Conservation (phyloP, 2,329 filamentous ascomycete species). For the Aspergillus fijiensis region DNA sequence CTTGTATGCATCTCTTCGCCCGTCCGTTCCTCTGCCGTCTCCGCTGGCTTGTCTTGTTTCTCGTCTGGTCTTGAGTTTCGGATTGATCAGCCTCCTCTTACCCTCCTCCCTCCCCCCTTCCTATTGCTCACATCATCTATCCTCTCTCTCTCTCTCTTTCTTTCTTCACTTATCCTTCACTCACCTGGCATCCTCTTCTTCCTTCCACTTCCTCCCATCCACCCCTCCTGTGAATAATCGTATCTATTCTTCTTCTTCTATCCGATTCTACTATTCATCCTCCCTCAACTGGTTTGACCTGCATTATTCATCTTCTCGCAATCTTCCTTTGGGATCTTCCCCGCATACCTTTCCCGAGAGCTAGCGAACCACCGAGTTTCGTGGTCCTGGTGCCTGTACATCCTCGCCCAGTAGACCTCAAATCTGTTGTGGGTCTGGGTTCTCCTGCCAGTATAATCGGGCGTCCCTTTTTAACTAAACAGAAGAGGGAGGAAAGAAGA, state of each 20-base stretch:
- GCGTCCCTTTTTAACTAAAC: background rate
- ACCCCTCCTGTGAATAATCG: background rate
- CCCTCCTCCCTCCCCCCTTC: slow-evolving; percentile 13
- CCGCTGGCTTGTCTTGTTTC: background rate
- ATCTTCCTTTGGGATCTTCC: slow-evolving; percentile 4
- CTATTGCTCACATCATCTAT: slow-evolving; percentile 3
- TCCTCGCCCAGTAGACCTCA: slow-evolving; percentile 13
- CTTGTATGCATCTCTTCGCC: slow-evolving; percentile 2
- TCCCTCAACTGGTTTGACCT: slow-evolving; percentile 7
- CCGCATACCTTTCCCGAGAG: slow-evolving; percentile 14
- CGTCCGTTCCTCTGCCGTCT: background rate
- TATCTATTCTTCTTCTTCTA: background rate
- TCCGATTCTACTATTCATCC: slow-evolving; percentile 1
- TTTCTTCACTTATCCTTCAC: too few relatives aligned
- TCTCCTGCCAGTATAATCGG: slow-evolving; percentile 2
- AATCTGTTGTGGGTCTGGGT: background rate
- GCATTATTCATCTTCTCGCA: background rate
- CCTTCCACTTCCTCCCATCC: background rate
- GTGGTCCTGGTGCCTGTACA: slow-evolving; percentile 20
- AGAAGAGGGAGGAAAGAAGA: background rate
- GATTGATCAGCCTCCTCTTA: slow-evolving; percentile 13
- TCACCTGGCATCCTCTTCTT: too few relatives aligned
- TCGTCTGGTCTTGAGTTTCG: background rate
- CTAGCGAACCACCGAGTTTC: background rate
- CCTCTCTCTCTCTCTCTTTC: background rate